Evolutionary conservation across 805 yeast genomes (phyloP).

Genomic region (Isabelozyma pseudorhagii): DNA sequence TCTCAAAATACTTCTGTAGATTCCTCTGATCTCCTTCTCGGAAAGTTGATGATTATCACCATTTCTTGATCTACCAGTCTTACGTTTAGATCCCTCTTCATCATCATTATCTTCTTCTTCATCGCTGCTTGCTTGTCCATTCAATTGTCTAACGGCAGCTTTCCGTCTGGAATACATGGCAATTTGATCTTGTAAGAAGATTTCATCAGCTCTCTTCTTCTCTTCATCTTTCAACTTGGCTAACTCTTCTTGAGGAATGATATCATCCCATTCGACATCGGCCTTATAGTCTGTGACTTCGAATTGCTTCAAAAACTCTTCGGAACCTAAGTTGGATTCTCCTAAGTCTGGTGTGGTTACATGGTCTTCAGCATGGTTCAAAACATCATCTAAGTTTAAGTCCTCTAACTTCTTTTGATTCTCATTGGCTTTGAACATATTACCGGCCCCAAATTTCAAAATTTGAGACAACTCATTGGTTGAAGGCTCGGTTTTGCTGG

Average conservation of each 20-base stretch:
- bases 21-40: conserved; percentile 82
- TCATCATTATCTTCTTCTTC: conserved; percentile 44
- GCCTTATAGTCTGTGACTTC: conserved; percentile 99
- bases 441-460: conserved; percentile 96
- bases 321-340: conserved; percentile 97
- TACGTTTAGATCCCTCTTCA: conserved; percentile 33
- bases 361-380: conserved; percentile 96
- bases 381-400: conserved; percentile 90
- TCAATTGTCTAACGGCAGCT: conserved; percentile 62
- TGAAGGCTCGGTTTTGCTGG: conserved; percentile 64
- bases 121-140: conserved; percentile 28
- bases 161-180: conserved; percentile 82
- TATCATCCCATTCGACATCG: conserved; percentile 98
- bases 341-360: conserved; percentile 94
- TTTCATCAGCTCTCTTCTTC: conserved; percentile 80
- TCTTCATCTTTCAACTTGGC: conserved; percentile 88
- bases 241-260: conserved; percentile 92
- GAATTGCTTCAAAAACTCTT: conserved; percentile 93
- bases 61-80: conserved; percentile 30
- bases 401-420: conserved; percentile 95
- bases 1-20: conserved; percentile 78
- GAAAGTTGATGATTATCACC: conserved; percentile 52
- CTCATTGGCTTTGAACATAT: conserved; percentile 93
- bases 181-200: conserved; percentile 82
- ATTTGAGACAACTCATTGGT: conserved; percentile 87